Base-by-base conservation (phyloP, 2,329 filamentous ascomycete species). In the Pleoardoris graminearum region DNA sequence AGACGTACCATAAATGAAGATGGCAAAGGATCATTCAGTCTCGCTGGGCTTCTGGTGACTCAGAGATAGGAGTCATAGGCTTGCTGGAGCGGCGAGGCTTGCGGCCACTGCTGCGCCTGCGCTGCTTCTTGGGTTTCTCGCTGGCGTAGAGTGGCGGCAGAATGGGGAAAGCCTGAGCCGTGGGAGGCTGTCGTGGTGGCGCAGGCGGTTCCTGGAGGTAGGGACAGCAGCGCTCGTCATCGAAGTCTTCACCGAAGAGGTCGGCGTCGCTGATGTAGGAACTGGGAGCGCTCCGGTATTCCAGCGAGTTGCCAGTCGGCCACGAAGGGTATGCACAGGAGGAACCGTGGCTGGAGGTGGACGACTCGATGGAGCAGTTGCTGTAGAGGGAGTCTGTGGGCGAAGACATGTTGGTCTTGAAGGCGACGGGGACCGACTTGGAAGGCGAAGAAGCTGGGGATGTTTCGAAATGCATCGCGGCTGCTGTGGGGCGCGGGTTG, bases 181-280 rank as follows among this genome's bases (percentile, higher is more conserved):
- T 68, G 41, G 68, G 65, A 19, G 67, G 68, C 53, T 69, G 62
- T 29, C 73, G 69, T 44, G 73, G 73, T 46, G 73, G 73, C 38
- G 73, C 71, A 22, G 73, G 73, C 12, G 73, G 72, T 60, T 75
- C 67, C 33, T 70, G 60, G 43, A 76, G 73, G 54, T 72, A 65
- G 4, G 68, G 71, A 43, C 59, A 56, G 17, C 55, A 57, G 51
- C 59, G 59, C 30, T 67, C 63, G 58, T 72, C 69, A 51, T 73
- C 66, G 27, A 69, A 61, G 59, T 73, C 70, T 41, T 73, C 71
- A 30, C 68, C 68, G 54, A 75, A 75, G 48, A 76, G 70, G 54
- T 76, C 73, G 42, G 62, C 72, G 60, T 76, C 73, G 50, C 69
- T 73, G 62, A 76, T 74, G 66, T 71, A 76, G 53, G 73, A 72